These are phyloP conservation scores for Beauveria rudraprayagi DNA, from an alignment of 2,329 filamentous ascomycete genomes.

Conservation along the genomic window DNA sequence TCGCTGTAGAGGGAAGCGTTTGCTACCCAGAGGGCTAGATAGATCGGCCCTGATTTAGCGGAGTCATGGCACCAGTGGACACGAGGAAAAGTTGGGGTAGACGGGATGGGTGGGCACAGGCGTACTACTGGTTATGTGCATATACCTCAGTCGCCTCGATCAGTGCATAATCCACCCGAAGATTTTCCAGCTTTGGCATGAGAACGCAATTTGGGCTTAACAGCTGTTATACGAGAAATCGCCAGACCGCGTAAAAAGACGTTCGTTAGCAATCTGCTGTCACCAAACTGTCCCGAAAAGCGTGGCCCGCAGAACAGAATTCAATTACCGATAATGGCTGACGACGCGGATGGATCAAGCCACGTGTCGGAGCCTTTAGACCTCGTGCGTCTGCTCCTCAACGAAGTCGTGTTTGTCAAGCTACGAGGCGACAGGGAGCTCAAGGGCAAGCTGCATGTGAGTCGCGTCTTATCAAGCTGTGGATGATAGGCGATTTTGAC, in stretches of 20 bases:
- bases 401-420: slow-evolving; percentile 97
- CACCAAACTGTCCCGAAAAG: not conserved
- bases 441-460: slow-evolving; percentile 87
- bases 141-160: not conserved
- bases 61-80: slow-evolving; percentile 5
- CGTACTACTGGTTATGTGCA: slow-evolving; percentile 4
- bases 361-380: slow-evolving; percentile 88
- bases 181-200: slow-evolving; percentile 11
- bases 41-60: not conserved
- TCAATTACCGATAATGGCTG: slow-evolving; percentile 57
- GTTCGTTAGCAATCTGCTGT: not conserved
- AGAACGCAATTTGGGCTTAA: slow-evolving; percentile 6
- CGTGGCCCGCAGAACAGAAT: not conserved
- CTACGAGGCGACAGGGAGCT: slow-evolving; percentile 90
- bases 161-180: slow-evolving; percentile 10
- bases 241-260: not conserved
- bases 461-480: slow-evolving; percentile 22
- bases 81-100: slow-evolving; percentile 9
- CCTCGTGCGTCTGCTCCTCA: slow-evolving; percentile 85
- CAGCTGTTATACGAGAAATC: not conserved
- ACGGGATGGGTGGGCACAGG: not conserved
- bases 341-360: slow-evolving; percentile 64
- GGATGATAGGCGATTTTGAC: not conserved
- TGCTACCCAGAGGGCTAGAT: not conserved
- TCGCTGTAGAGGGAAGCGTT: not conserved